These are phyloP conservation scores for Thermochaetoides thermophila DNA, from an alignment of 495 filamentous ascomycete species.

Conservation along the genomic window DNA sequence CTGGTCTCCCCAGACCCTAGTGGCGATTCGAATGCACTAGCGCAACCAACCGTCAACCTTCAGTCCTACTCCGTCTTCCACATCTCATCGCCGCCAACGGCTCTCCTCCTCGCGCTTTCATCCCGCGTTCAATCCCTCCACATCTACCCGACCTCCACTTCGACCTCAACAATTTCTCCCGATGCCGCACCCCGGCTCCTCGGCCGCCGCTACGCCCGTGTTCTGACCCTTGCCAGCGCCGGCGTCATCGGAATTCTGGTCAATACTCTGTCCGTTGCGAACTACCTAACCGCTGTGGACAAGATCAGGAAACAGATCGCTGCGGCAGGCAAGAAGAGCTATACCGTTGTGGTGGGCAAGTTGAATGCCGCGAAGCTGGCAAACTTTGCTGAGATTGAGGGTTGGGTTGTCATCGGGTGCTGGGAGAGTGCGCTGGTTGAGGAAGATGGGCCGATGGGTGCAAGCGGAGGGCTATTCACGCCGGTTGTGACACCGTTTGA, in stretches of 20 bases:
- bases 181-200: slow-evolving; percentile 39
- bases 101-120: slow-evolving; percentile 73
- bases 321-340: slow-evolving; percentile 75
- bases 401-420: slow-evolving; percentile 94
- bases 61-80: slow-evolving; percentile 73
- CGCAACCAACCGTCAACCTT: slow-evolving; percentile 38
- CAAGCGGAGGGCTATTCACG: slow-evolving; percentile 61
- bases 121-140: slow-evolving; percentile 65
- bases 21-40: too few species aligned
- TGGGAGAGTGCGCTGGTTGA: slow-evolving; percentile 91
- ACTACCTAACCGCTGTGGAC: slow-evolving; percentile 71
- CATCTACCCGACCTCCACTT: slow-evolving; percentile 49
- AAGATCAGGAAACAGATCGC: slow-evolving; percentile 55
- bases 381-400: slow-evolving; percentile 88
- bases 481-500: slow-evolving; percentile 90
- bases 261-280: slow-evolving; percentile 82
- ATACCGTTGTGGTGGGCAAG: slow-evolving; percentile 93
- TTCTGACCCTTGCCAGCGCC: slow-evolving; percentile 66
- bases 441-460: slow-evolving; percentile 62
- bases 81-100: slow-evolving; percentile 68
- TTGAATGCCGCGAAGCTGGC: slow-evolving; percentile 90
- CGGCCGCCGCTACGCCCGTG: slow-evolving; percentile 71
- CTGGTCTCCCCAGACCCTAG: slow-evolving; percentile 18
- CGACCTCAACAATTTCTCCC: slow-evolving; percentile 29
- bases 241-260: slow-evolving; percentile 84